A percentile compares a stretch with the other conserved stretches of the same genome.
Evolutionary conservation across 2,329 filamentous ascomycete genomes (phyloP).

Genomic region (Calonectria hawksworthii): DNA sequence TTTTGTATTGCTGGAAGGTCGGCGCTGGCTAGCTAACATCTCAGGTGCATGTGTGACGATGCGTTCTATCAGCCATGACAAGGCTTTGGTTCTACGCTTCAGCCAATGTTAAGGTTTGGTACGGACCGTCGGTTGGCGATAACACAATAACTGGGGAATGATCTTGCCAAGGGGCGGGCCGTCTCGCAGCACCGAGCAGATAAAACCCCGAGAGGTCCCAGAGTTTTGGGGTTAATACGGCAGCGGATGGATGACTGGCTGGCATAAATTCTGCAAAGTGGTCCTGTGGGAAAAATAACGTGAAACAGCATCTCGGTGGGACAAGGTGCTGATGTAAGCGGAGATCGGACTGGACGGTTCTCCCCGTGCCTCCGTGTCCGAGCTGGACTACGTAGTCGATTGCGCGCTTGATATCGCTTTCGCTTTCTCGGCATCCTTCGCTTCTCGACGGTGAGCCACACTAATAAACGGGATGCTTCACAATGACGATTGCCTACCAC

Average conservation of each 20-base stretch:
- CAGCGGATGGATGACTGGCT: not conserved
- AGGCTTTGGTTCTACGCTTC: too few species aligned
- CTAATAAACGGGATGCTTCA: too few species aligned
- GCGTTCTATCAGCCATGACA: too few species aligned
- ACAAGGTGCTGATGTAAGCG: conserved; percentile 1
- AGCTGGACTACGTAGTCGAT: not conserved
- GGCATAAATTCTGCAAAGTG: not conserved
- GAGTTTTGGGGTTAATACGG: not conserved
- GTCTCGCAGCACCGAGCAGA: not conserved
- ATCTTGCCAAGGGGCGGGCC: not conserved
- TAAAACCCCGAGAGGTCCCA: not conserved
- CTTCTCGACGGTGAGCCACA: not conserved
- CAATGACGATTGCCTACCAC: not conserved
- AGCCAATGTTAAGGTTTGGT: too few species aligned
- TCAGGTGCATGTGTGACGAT: too few species aligned
- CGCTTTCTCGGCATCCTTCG: not conserved
- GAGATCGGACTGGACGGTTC: not conserved
- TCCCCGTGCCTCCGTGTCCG: not conserved
- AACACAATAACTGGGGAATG: not conserved
- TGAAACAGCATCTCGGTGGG: not conserved
- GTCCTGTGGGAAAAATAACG: not conserved
- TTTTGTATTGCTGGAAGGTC: not conserved
- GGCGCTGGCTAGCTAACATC: too few species aligned
- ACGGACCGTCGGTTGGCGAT: too few species aligned
- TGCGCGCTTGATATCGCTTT: not conserved